Evolutionary conservation across 306 rosid genomes (phyloP), one percentile per base, ranked within the genome.

Genomic region (Pterocarpus santalinus): DNA sequence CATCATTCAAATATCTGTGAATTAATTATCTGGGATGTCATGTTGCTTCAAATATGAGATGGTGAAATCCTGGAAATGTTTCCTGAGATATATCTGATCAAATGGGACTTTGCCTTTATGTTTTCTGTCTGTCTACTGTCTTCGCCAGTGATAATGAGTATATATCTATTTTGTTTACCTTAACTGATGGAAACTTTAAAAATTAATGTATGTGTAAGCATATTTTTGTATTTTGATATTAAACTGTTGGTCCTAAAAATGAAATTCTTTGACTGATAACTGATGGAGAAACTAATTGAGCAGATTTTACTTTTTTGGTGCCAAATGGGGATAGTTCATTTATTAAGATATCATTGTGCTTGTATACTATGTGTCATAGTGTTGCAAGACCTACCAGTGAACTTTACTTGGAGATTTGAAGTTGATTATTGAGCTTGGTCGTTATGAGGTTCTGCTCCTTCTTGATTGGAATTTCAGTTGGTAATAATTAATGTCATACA

Each of bases 41-140:
- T 78, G 8, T 56, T 36, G 7, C 51, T 34, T 53, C 17, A 62
- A 79, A 49, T 16, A 8, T 38, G 57, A 77, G 80, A 72, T 22
- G 14, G 70, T 72, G 43, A 78, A 78, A 53, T 63, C 63, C 72
- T 68, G 22, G 36, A 41, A 58, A 61, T 61, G 7, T 62, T 76
- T 77, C 58, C 70, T 66, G 1, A 33, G 69, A 71, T n/a, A 56
- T 38, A 55, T 81, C 51, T 81, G 69, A 66, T 81, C 64, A 60
- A 73, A 41, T 39, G 35, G 58, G 11, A 52, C 36, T 73, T 76
- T 39, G 60, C 52, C 65, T 62, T 33, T 34, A 60, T 79, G 43
- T 64, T 69, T 80, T 80, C 63, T 52, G 57, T 76, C 69, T 52
- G 75, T 69, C 46, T 43, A 69, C 38, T 56, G 71, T 62, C 69